These are phyloP conservation scores for Lentinula sp. DNA, from an alignment of 768 basidiomycete species.

Conservation along the genomic window DNA sequence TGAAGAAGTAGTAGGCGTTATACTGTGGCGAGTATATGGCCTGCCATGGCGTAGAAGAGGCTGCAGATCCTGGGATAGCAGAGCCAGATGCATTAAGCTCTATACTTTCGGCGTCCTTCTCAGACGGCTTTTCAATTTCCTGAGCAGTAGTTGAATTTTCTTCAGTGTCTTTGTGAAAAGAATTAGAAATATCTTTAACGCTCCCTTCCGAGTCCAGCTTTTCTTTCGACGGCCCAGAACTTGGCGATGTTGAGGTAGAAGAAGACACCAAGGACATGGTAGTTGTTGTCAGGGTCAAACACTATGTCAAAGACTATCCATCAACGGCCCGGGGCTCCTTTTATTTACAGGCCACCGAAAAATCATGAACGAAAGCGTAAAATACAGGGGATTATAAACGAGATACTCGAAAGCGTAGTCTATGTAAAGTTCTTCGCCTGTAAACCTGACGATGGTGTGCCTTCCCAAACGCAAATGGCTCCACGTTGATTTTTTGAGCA, in stretches of 20 bases:
- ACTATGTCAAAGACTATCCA: too few relatives aligned
- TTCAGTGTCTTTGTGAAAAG: background rate
- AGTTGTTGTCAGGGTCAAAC: background rate
- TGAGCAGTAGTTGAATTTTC: background rate
- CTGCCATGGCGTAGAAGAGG: conserved; percentile 51
- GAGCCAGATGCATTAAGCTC: background rate
- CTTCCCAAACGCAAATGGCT: background rate
- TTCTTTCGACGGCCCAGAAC: background rate
- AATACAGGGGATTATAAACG: background rate
- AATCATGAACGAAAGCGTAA: background rate
- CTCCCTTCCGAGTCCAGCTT: background rate
- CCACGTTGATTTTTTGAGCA: background rate
- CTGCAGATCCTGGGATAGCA: conserved; percentile 4
- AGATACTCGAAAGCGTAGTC: background rate
- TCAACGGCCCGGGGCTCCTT: too few relatives aligned
- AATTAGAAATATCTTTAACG: background rate
- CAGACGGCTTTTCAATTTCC: background rate
- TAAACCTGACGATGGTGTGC: background rate
- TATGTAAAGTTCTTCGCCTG: background rate
- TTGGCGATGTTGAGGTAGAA: background rate
- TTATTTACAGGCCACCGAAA: background rate
- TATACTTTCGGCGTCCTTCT: conserved; percentile 4
- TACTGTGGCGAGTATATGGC: conserved; percentile 74
- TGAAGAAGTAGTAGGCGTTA: conserved; percentile 85
- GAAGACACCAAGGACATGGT: conserved; percentile 1